phyloP scores from a whole-genome alignment of 805 yeast species.

The Suhomyces sp. region DNA sequence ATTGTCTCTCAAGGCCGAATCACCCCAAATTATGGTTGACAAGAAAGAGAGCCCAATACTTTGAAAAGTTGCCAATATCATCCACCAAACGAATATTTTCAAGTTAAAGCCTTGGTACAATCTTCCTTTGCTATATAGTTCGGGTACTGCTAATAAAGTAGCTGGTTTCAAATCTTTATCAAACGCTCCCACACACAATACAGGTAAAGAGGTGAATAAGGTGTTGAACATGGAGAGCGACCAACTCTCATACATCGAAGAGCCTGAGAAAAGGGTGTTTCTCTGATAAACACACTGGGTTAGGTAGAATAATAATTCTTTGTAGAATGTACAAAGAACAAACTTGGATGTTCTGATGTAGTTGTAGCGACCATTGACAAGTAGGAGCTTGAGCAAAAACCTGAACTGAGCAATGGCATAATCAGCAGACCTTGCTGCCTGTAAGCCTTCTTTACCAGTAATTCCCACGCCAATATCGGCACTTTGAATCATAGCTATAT shows the following conservation, averaged over 20 bases:
- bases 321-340: conserved; percentile 90
- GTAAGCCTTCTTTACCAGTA: conserved; percentile 95
- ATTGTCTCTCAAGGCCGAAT: conserved; percentile 63
- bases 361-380: conserved; percentile 96
- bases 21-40: conserved; percentile 69
- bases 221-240: conserved; percentile 97
- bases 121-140: conserved; percentile 76
- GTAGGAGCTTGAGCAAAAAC: conserved; percentile 70
- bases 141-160: conserved; percentile 88
- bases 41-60: conserved; percentile 69
- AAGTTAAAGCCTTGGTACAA: conserved; percentile 71
- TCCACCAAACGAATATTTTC: conserved; percentile 71
- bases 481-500: conserved; percentile 97
- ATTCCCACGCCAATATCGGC: conserved; percentile 98
- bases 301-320: conserved; percentile 84
- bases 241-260: conserved; percentile 93
- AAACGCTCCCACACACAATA: conserved; percentile 90
- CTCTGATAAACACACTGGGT: conserved; percentile 87
- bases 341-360: conserved; percentile 89
- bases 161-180: conserved; percentile 88
- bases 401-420: conserved; percentile 94
- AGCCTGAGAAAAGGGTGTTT: conserved; percentile 84
- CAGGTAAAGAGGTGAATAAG: conserved; percentile 88
- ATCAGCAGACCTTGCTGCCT: conserved; percentile 94
- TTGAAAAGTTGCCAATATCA: conserved; percentile 69